Conservation (phyloP, 345 rosid species). For the Passiflora organensis region DNA sequence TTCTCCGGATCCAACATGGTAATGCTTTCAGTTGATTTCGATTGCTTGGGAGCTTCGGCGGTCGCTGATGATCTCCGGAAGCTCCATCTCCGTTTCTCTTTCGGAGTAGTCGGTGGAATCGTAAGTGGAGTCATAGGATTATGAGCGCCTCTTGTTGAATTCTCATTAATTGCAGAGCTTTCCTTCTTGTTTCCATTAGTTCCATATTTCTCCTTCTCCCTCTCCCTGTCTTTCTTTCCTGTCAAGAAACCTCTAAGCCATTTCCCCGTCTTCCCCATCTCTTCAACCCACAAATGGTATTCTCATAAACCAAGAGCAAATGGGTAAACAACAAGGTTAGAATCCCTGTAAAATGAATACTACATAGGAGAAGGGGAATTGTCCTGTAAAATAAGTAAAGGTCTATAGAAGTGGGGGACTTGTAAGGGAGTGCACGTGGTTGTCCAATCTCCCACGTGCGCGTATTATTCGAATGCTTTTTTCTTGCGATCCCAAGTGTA, state of each 20-base stretch:
- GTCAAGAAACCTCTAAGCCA: slow-evolving; percentile 71
- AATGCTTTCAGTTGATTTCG: slow-evolving; percentile 22
- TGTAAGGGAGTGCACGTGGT: slow-evolving; percentile 32
- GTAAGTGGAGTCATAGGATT: slow-evolving; percentile 43
- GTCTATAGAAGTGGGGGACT: slow-evolving; percentile 25
- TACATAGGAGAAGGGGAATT: no score
- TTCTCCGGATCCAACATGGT: slow-evolving; percentile 27
- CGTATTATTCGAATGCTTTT: slow-evolving; percentile 11
- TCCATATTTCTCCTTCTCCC: slow-evolving; percentile 23
- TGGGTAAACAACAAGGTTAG: slow-evolving; percentile 37
- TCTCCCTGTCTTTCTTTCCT: slow-evolving; percentile 61
- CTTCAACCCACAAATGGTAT: slow-evolving; percentile 16
- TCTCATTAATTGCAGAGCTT: slow-evolving; percentile 11
- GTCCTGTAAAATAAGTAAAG: slow-evolving; percentile 28
- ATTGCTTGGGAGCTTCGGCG: slow-evolving; percentile 32
- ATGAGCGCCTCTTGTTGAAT: slow-evolving; percentile 19
- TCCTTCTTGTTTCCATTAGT: neutral
- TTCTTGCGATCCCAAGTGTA: slow-evolving; percentile 6
- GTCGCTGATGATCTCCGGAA: slow-evolving; percentile 76
- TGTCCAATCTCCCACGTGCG: slow-evolving; percentile 9
- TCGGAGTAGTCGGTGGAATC: slow-evolving; percentile 49
- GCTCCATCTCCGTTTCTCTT: slow-evolving; percentile 86
- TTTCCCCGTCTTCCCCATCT: slow-evolving; percentile 81
- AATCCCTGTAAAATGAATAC: slow-evolving; percentile 44
- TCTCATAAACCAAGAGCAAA: slow-evolving; percentile 59